These are phyloP conservation scores for Sophora flavescens DNA, from an alignment of 306 rosid genomes.

Conservation along the genomic window DNA sequence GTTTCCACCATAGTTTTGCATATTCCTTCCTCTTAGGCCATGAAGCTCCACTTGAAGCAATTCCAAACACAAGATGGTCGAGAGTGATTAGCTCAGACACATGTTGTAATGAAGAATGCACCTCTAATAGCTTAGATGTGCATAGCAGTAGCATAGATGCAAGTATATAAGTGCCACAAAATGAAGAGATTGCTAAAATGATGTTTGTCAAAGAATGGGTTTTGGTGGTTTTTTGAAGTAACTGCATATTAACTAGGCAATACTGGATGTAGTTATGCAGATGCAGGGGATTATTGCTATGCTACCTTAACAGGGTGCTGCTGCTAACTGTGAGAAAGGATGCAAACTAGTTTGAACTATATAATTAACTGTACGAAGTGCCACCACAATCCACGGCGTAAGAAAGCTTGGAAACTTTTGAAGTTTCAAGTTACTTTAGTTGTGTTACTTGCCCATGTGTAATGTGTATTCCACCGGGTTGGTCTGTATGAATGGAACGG, in stretches of 20 bases:
- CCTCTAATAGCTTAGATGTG: conserved; percentile 32
- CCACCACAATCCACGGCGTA: conserved; percentile 39
- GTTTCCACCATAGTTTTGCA: conserved; percentile 72
- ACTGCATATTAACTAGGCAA: conserved; percentile 51
- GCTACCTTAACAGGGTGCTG: background rate
- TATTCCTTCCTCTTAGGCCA: conserved; percentile 72
- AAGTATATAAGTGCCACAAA: conserved; percentile 54
- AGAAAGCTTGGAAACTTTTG: conserved; percentile 42
- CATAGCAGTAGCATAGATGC: conserved; percentile 48
- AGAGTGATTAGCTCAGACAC: conserved; percentile 40
- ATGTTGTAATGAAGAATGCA: conserved; percentile 7
- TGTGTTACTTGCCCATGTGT: conserved; percentile 26
- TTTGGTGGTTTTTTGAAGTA: conserved; percentile 45
- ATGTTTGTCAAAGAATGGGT: conserved; percentile 48
- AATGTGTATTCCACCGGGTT: background rate
- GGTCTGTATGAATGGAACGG: no score
- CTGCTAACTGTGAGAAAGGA: background rate
- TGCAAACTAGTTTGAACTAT: background rate
- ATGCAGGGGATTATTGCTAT: background rate
- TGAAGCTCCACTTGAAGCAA: conserved; percentile 60
- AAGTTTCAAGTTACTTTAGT: conserved; percentile 1
- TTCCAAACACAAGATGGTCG: conserved; percentile 77
- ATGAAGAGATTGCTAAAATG: conserved; percentile 53
- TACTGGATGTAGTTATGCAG: background rate
- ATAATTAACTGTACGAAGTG: background rate